A percentile compares a stretch with the other conserved stretches of the same genome.
phyloP scores from a whole-genome alignment of 345 rosid genomes.

The Bruguiera sexangula region DNA sequence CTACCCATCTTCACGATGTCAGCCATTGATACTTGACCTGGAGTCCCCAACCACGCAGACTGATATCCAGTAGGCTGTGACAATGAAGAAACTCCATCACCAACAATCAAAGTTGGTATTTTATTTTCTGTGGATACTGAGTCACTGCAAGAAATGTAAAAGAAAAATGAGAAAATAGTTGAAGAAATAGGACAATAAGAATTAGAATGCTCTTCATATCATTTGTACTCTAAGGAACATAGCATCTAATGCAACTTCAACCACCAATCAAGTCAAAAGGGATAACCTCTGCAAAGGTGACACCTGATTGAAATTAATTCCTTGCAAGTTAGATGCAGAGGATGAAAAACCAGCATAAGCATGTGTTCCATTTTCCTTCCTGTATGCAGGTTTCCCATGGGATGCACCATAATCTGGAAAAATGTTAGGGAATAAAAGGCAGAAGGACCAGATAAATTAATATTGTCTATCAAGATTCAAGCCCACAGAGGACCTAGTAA shows the following conservation, averaged over 20 bases:
- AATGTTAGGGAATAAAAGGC: conserved; percentile 4
- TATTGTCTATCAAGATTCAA: conserved; percentile 7
- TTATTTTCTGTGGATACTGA: conserved; percentile 33
- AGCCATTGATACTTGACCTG: conserved; percentile 40
- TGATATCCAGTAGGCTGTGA: conserved; percentile 25
- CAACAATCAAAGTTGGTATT: conserved; percentile 25
- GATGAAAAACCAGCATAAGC: conserved; percentile 21
- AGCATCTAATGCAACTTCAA: not conserved
- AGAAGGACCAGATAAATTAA: not conserved
- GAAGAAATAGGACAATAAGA: not conserved
- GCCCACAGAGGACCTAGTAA: not conserved
- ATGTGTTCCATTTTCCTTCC: conserved; percentile 30
- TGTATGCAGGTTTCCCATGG: conserved; percentile 36
- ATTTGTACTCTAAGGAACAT: conserved; percentile 11
- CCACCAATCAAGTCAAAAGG: not conserved
- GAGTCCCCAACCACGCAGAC: conserved; percentile 23
- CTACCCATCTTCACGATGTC: conserved; percentile 39
- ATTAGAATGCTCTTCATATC: not conserved
- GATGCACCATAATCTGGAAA: conserved; percentile 57
- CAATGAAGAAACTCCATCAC: conserved; percentile 22
- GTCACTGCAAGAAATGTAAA: conserved; percentile 25
- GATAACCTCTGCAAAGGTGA: conserved; percentile 30
- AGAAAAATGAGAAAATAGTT: not conserved
- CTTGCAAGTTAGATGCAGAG: conserved; percentile 17
- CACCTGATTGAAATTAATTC: conserved; percentile 28